These are phyloP conservation scores for Gossypium lobatum DNA, from an alignment of 441 rosid genomes.

Conservation along the genomic window DNA sequence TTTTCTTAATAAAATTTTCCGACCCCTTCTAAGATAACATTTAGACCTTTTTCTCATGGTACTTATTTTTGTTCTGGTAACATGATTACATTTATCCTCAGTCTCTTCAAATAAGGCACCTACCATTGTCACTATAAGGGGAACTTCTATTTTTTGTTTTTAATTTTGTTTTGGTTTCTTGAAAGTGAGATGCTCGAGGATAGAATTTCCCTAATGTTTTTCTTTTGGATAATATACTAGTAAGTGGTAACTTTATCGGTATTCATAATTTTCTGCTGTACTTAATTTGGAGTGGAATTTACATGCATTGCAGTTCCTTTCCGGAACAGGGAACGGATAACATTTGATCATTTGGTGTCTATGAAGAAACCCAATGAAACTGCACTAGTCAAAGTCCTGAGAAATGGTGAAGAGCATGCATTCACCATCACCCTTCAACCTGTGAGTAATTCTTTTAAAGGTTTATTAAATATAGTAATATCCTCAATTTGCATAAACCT, in stretches of 20 bases:
- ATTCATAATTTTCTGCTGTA: conserved; percentile 9
- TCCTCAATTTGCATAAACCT: neutral
- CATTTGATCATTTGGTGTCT: conserved; percentile 81
- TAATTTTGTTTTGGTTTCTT: neutral
- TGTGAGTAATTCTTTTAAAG: conserved; percentile 44
- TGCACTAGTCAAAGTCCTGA: conserved; percentile 51
- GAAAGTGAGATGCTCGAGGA: neutral
- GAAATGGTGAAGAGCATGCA: conserved; percentile 58
- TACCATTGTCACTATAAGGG: neutral
- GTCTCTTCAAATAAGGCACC: neutral
- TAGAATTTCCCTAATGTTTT: neutral
- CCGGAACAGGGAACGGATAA: conserved; percentile 74
- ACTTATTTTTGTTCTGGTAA: neutral
- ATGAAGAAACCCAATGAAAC: conserved; percentile 83
- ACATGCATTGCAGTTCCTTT: conserved; percentile 57
- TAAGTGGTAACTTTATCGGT: neutral
- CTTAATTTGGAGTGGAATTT: conserved; percentile 14
- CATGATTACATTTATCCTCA: neutral
- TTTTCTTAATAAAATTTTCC: neutral
- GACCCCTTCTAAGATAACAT: neutral
- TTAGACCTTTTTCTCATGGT: neutral
- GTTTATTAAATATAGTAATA: neutral
- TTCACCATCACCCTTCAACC: conserved; percentile 49
- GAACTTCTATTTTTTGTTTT: too few species aligned
- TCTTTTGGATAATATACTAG: neutral